Percentiles rank a stretch among this genome's conserved stretches.
Evolutionary conservation across 2,329 filamentous ascomycete genomes (phyloP).

Genomic region (Chalaropsis thielavioides): DNA sequence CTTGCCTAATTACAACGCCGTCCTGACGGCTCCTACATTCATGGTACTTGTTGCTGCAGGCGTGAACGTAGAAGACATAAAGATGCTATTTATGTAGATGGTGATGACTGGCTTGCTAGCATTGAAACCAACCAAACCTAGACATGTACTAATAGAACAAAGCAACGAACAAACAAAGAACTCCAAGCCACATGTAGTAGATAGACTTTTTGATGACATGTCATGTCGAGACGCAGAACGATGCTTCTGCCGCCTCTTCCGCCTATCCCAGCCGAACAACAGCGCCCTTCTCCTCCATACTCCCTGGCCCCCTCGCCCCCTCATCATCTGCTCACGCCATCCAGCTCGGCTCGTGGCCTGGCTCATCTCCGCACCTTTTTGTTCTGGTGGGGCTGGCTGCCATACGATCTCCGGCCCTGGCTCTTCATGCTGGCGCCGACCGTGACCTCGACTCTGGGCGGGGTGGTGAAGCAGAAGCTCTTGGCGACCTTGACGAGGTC

Average conservation of each 20-base stretch:
- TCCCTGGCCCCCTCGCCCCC: neutral
- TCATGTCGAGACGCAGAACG: neutral
- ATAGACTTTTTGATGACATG: constrained; percentile 10
- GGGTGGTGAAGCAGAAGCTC: constrained; percentile 65
- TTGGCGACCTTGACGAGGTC: constrained; percentile 74
- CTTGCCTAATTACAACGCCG: neutral
- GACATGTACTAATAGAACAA: constrained; percentile 2
- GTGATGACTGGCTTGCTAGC: neutral
- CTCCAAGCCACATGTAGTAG: constrained; percentile 11
- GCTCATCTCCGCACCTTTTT: constrained; percentile 29
- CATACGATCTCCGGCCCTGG: constrained; percentile 56
- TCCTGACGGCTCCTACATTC: neutral
- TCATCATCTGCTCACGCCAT: constrained; percentile 1
- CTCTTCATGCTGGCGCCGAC: constrained; percentile 70
- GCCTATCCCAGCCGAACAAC: neutral
- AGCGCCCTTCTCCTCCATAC: neutral
- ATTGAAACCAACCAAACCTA: neutral
- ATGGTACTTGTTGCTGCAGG: neutral
- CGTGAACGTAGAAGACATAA: neutral
- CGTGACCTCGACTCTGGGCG: constrained; percentile 68
- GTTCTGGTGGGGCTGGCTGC: constrained; percentile 52
- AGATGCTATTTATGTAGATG: neutral
- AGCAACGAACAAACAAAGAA: constrained; percentile 12
- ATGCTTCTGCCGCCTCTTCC: neutral
- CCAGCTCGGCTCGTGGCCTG: neutral